phyloP scores from a whole-genome alignment of 2,329 filamentous ascomycete species.

The Leptographium radiaticola region DNA sequence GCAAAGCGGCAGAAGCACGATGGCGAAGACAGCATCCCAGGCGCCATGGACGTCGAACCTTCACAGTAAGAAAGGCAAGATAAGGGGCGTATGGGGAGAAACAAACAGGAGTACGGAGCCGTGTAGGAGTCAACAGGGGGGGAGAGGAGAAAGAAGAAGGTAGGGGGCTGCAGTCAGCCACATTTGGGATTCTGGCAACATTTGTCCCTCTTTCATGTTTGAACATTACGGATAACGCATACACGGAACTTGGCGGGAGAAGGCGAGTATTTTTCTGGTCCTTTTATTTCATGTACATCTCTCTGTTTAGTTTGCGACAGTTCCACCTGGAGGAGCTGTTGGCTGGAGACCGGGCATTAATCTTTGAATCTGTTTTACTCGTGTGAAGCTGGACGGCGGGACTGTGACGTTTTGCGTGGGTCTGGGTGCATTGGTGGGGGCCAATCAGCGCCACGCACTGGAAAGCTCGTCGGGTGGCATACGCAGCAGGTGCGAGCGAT shows the following conservation, averaged over 20 bases:
- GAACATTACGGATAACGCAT: background rate
- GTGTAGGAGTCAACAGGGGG: background rate
- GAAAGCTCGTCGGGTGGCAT: too few species aligned
- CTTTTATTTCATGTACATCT: background rate
- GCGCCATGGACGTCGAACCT: constrained; percentile 10
- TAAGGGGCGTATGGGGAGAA: background rate
- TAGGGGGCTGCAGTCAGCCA: background rate
- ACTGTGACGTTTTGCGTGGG: too few species aligned
- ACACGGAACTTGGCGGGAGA: background rate
- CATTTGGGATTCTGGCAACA: background rate
- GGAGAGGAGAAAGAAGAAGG: background rate
- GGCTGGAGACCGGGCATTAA: too few species aligned
- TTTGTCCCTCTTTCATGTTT: background rate
- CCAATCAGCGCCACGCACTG: too few species aligned
- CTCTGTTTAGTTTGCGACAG: too few species aligned
- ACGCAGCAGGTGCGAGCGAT: background rate
- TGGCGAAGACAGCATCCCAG: constrained; percentile 20
- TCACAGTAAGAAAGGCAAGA: background rate
- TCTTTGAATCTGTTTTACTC: too few species aligned
- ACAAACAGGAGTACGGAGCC: background rate
- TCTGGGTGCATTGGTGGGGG: too few species aligned
- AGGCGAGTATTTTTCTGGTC: background rate
- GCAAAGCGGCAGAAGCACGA: constrained; percentile 39
- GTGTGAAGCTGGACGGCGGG: too few species aligned
- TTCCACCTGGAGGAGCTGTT: too few species aligned